A percentile compares a stretch with the other conserved stretches of the same genome.
Evolutionary conservation across 768 basidiomycete species (phyloP).

Genomic region (Punctularia strigosozonata): DNA sequence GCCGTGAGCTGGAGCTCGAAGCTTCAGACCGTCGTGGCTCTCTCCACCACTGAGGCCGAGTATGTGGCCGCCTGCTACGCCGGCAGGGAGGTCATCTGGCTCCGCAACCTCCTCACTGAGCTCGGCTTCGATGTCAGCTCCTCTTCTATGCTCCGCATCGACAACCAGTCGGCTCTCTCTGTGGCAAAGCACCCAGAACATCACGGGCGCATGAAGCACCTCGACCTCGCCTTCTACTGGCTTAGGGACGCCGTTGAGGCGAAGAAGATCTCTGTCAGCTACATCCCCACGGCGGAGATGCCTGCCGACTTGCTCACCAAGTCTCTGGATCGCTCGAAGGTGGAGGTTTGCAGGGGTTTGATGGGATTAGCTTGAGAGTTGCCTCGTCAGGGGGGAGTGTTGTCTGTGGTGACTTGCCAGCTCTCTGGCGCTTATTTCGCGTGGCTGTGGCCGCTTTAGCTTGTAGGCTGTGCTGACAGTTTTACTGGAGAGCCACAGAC

Average conservation of each 20-base stretch:
- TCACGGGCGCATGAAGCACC: conserved; percentile 24
- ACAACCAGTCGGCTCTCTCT: conserved; percentile 21
- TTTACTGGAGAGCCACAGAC: too few relatives aligned
- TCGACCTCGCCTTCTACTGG: conserved; percentile 22
- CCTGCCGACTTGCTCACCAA: conserved; percentile 21
- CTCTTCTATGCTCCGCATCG: conserved; percentile 10
- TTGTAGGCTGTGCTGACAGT: too few relatives aligned
- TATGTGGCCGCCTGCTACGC: conserved; percentile 26
- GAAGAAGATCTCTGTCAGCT: conserved; percentile 1
- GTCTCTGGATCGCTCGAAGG: conserved; percentile 4
- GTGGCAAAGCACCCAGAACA: conserved; percentile 13
- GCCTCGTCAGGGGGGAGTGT: too few relatives aligned
- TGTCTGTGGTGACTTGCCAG: too few relatives aligned
- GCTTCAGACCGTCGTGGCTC: too few relatives aligned
- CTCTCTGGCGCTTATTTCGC: too few relatives aligned
- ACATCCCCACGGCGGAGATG: conserved; percentile 13
- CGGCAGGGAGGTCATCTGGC: conserved; percentile 24
- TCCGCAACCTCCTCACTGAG: conserved; percentile 11
- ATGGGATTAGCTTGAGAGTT: too few relatives aligned
- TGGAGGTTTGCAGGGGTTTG: too few relatives aligned
- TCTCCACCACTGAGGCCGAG: too few relatives aligned
- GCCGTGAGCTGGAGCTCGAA: too few relatives aligned
- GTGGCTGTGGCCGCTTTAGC: too few relatives aligned
- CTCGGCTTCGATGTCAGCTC: background rate
- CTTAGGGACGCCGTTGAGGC: conserved; percentile 14